phyloP scores from a whole-genome alignment of 805 yeast species.

The Cyberlindnera samutprakarnensis region DNA sequence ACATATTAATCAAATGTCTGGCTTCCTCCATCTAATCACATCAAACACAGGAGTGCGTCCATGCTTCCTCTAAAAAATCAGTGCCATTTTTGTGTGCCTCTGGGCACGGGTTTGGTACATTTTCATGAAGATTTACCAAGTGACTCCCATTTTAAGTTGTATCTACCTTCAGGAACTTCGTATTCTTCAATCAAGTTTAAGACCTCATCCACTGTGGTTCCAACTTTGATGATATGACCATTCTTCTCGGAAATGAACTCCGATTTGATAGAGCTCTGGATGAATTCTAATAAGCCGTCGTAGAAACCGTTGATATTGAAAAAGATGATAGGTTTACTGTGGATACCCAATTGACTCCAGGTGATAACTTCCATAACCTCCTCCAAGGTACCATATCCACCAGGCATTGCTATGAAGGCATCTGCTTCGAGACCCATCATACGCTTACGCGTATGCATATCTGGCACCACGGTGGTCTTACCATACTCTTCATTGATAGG shows the following conservation, averaged over 20 bases:
- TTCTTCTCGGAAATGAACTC: slow-evolving; percentile 68
- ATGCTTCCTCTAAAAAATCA: too few species aligned
- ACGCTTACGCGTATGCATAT: slow-evolving; percentile 85
- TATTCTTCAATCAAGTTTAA: slow-evolving; percentile 53
- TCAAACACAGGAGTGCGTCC: too few species aligned
- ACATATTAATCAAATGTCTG: too few species aligned
- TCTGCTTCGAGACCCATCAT: slow-evolving; percentile 83
- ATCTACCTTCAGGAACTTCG: slow-evolving; percentile 63
- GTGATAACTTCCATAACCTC: slow-evolving; percentile 87
- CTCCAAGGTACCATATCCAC: slow-evolving; percentile 87
- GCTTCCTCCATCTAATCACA: too few species aligned
- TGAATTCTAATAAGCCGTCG: slow-evolving; percentile 58
- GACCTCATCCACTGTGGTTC: slow-evolving; percentile 62
- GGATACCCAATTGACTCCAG: slow-evolving; percentile 87
- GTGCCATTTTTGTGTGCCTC: too few species aligned
- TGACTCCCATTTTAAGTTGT: slow-evolving; percentile 61
- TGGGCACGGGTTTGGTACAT: too few species aligned
- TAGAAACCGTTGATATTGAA: slow-evolving; percentile 77
- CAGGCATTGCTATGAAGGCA: slow-evolving; percentile 86
- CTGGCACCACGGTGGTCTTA: slow-evolving; percentile 70
- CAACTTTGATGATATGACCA: slow-evolving; percentile 62
- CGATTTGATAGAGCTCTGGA: slow-evolving; percentile 47
- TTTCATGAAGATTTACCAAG: too few species aligned
- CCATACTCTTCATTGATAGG: slow-evolving; percentile 58
- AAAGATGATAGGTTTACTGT: slow-evolving; percentile 70